A percentile compares a stretch with the other conserved stretches of the same genome.
phyloP scores from a whole-genome alignment of 495 filamentous ascomycete genomes.

The Mytilinidion resinicola region DNA sequence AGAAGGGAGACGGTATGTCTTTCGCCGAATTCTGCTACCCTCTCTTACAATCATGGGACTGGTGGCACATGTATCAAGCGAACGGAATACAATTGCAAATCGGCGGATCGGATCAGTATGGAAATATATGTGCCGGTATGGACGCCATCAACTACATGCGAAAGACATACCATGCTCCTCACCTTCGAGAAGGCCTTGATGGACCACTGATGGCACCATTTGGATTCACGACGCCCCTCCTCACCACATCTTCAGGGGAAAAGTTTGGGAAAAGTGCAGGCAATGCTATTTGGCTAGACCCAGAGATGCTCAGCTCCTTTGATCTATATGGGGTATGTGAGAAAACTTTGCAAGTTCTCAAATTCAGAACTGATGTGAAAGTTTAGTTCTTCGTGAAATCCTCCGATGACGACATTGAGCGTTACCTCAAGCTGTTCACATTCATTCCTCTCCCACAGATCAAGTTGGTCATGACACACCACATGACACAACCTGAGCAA shows the following conservation, averaged over 20 bases:
- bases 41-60: conserved; percentile 93
- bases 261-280: conserved; percentile 96
- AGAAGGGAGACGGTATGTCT: conserved; percentile 80
- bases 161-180: conserved; percentile 40
- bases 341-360: no score
- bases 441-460: conserved; percentile 70
- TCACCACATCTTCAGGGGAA: conserved; percentile 75
- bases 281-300: conserved; percentile 91
- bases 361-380: neutral
- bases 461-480: conserved; percentile 55
- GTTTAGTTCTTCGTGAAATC: conserved; percentile 77
- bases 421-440: conserved; percentile 83
- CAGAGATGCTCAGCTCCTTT: conserved; percentile 68
- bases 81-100: conserved; percentile 73
- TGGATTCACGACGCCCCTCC: conserved; percentile 82
- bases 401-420: conserved; percentile 69
- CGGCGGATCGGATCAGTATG: conserved; percentile 91
- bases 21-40: conserved; percentile 92
- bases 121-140: conserved; percentile 90
- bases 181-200: conserved; percentile 23
- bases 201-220: conserved; percentile 47
- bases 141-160: conserved; percentile 68
- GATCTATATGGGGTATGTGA: conserved; percentile 73
- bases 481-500: conserved; percentile 57
- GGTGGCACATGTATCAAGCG: conserved; percentile 69